Evolutionary conservation across 2,329 filamentous ascomycete species (phyloP).

Genomic region (Piedraia hortae): DNA sequence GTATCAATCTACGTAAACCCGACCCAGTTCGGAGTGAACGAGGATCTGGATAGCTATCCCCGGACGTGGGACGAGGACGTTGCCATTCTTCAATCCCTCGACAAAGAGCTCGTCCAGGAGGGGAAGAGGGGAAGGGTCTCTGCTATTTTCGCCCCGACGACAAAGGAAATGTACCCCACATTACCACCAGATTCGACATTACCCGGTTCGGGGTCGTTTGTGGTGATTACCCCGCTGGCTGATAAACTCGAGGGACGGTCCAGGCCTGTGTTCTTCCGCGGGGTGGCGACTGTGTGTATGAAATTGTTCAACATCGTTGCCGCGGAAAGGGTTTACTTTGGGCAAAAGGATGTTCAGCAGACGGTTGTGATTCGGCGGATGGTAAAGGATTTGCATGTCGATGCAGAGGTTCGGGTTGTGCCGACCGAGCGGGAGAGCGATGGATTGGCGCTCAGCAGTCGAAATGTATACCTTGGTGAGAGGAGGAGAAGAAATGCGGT

Average conservation of each 20-base stretch:
- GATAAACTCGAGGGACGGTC: slow-evolving; percentile 60
- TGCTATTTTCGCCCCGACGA: slow-evolving; percentile 66
- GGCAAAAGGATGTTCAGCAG: slow-evolving; percentile 94
- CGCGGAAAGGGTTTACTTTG: slow-evolving; percentile 66
- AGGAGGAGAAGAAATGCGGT: slow-evolving; percentile 44
- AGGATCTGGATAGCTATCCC: slow-evolving; percentile 74
- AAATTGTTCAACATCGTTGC: slow-evolving; percentile 68
- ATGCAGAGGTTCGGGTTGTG: slow-evolving; percentile 44
- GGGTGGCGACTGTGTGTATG: slow-evolving; percentile 88
- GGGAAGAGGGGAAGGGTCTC: slow-evolving; percentile 33
- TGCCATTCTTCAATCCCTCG: slow-evolving; percentile 35
- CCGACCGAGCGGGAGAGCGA: slow-evolving; percentile 51
- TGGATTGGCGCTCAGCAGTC: slow-evolving; percentile 69
- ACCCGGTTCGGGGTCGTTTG: slow-evolving; percentile 59
- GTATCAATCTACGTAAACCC: slow-evolving; percentile 92
- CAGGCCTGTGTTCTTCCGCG: slow-evolving; percentile 82
- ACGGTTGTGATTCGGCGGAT: slow-evolving; percentile 69
- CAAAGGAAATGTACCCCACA: slow-evolving; percentile 64
- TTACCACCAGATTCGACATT: slow-evolving; percentile 45
- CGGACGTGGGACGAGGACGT: slow-evolving; percentile 66
- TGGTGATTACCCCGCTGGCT: slow-evolving; percentile 66
- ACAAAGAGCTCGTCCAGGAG: slow-evolving; percentile 35
- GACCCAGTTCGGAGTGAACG: slow-evolving; percentile 71
- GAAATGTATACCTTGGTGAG: slow-evolving; percentile 74
- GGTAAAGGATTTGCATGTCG: slow-evolving; percentile 65